phyloP scores from a whole-genome alignment of 345 rosid genomes.

The Eucalyptus sp. region DNA sequence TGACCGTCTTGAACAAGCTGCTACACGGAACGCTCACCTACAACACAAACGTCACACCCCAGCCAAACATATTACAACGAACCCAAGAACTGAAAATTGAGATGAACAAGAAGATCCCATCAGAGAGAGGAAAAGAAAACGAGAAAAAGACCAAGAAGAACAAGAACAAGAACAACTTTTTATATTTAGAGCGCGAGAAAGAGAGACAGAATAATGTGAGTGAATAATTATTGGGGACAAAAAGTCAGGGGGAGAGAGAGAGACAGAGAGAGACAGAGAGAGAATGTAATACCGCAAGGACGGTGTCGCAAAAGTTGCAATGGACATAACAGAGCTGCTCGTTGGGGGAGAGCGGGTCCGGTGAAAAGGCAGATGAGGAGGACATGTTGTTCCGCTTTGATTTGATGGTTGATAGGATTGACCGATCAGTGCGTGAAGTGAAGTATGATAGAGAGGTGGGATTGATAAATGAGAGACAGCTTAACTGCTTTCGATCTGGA shows the following conservation, averaged over 20 bases:
- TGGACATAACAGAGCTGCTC: conserved; percentile 98
- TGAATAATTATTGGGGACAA: background rate
- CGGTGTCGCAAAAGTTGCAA: conserved; percentile 88
- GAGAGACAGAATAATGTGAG: background rate
- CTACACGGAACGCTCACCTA: conserved; percentile 91
- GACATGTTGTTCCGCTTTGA: conserved; percentile 16
- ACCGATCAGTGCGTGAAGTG: conserved; percentile 43
- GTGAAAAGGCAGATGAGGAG: conserved; percentile 51
- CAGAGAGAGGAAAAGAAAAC: background rate
- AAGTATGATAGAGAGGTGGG: background rate
- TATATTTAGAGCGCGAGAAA: background rate
- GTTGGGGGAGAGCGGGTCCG: conserved; percentile 67
- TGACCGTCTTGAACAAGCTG: conserved; percentile 91
- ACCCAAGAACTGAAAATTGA: background rate
- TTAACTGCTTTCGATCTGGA: conserved; percentile 14
- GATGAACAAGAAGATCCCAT: background rate
- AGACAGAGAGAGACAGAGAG: background rate
- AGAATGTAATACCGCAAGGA: conserved; percentile 63
- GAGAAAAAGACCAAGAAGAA: background rate
- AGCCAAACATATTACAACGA: background rate
- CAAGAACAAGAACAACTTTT: background rate
- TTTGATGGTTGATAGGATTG: conserved; percentile 59
- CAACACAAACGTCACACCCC: background rate
- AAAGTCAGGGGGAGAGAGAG: background rate
- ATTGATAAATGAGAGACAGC: conserved; percentile 16